A percentile compares a stretch with the other conserved stretches of the same genome.
These are phyloP conservation scores for Rhodosporidiobolus sp. DNA, from an alignment of 768 basidiomycete genomes.

Conservation along the genomic window DNA sequence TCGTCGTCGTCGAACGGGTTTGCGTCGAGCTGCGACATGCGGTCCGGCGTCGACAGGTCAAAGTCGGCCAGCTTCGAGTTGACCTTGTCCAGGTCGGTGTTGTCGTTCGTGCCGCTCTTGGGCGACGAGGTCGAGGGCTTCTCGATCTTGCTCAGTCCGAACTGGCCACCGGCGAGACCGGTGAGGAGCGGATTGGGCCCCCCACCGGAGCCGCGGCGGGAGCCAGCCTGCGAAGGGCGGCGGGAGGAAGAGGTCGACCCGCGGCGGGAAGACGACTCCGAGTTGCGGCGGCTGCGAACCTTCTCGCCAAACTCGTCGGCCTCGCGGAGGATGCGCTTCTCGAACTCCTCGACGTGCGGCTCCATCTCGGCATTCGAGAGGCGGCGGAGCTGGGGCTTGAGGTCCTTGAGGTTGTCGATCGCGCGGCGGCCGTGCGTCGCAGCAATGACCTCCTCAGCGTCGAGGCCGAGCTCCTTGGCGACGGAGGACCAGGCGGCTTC, in stretches of 20 bases:
- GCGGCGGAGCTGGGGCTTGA: slow-evolving; percentile 45
- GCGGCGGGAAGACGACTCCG: slow-evolving; percentile 43
- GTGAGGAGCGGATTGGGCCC: slow-evolving; percentile 34
- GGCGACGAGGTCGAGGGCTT: slow-evolving; percentile 9
- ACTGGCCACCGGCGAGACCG: slow-evolving; percentile 37
- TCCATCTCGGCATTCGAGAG: slow-evolving; percentile 42
- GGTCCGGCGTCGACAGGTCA: slow-evolving; percentile 5
- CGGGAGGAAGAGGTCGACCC: slow-evolving; percentile 35
- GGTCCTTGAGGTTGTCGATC: slow-evolving; percentile 63
- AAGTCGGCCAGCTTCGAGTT: slow-evolving; percentile 26
- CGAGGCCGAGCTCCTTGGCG: slow-evolving; percentile 65
- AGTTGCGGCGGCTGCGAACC: slow-evolving; percentile 51
- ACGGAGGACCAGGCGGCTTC: slow-evolving; percentile 74
- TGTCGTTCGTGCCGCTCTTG: slow-evolving; percentile 17
- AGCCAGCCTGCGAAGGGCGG: slow-evolving; percentile 12
- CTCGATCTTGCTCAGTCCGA: slow-evolving; percentile 36
- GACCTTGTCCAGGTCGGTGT: slow-evolving; percentile 32
- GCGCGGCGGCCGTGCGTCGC: slow-evolving; percentile 77
- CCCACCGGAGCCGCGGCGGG: slow-evolving; percentile 17
- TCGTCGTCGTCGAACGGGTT: slow-evolving; percentile 44
- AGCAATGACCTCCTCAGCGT: slow-evolving; percentile 65
- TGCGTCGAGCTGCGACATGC: slow-evolving; percentile 40
- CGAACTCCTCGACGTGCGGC: slow-evolving; percentile 53
- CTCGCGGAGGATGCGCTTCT: slow-evolving; percentile 63
- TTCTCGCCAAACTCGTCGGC: slow-evolving; percentile 61